Evolutionary conservation across 257 asterid genomes (phyloP), one percentile per base, ranked within the genome.

Genomic region (Scutellaria galericulata): DNA sequence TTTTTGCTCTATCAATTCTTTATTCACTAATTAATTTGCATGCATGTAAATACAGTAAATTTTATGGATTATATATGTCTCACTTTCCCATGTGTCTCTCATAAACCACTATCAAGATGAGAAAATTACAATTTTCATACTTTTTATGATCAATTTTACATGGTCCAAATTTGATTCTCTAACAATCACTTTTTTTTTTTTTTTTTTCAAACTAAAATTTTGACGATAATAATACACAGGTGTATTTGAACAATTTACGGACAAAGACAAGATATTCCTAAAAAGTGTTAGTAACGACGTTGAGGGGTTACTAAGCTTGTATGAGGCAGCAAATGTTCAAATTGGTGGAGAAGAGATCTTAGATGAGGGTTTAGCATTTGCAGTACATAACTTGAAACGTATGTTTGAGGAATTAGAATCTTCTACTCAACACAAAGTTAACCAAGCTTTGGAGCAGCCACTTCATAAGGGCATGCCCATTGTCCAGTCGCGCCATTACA

Each of bases 271-370:
- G 5, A 58, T 31, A 10, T 58, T 27, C 20, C 1, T 9, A 31
- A 41, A 58, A 58, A 14, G 9, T 18, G 9, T 58, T 10, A 24
- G 40, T 2, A 27, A 7, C 9, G 64, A 58, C 5, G 9, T 58
- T 12, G 44, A 58, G 64, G 64, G 64, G 9, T 53, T 53, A 53
- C 35, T 53, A 53, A 53, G 59, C 35, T 18, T 53, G 59, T 52
- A 52, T 53, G 59, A 53, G n/a, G 59, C 59, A 15, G 59, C 59
- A 10, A 7, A 53, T 18, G 35, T 53, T 6, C 59, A 20, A 20
- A 18, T 53, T 53, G 9, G 18, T 20, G 35, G 35, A 14, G 59
- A 53, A 53, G 59, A 9, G 11, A 53, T 53, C 5, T 53, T 53
- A 18, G 59, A 53, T 4, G 35, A 53, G 8, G 37, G 31, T 53